Evolutionary conservation across 139 green algal genomes (phyloP).

Genomic region (Chlamydomonas incerta): DNA sequence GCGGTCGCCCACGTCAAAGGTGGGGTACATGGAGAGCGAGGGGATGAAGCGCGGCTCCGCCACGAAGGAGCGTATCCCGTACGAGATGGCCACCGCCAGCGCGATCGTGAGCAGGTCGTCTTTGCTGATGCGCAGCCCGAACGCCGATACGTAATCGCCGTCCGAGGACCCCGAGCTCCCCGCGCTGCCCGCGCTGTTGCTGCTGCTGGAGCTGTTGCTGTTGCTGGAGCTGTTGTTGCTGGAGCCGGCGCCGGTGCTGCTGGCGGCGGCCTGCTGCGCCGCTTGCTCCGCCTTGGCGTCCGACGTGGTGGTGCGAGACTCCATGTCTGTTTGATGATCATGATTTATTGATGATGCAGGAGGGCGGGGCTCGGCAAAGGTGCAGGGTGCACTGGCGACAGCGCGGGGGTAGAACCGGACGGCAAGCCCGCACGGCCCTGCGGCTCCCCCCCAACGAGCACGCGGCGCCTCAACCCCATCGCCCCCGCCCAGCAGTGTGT

Average conservation of each 20-base stretch:
- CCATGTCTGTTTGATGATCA: too few species aligned
- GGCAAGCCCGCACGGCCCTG: too few species aligned
- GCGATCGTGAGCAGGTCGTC: slow-evolving; percentile 92
- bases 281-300: not conserved
- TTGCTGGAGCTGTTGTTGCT: not conserved
- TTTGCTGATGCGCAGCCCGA: slow-evolving; percentile 73
- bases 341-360: too few species aligned
- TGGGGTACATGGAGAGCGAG: slow-evolving; percentile 97
- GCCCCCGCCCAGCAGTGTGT: too few species aligned
- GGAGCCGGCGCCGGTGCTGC: not conserved
- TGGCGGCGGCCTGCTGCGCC: not conserved
- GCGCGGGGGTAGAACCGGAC: too few species aligned
- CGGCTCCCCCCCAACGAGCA: too few species aligned
- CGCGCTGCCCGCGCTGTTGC: not conserved
- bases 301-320: not conserved
- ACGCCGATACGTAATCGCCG: slow-evolving; percentile 21
- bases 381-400: too few species aligned
- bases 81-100: slow-evolving; percentile 88
- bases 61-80: slow-evolving; percentile 90
- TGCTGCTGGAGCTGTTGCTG: not conserved
- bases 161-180: not conserved
- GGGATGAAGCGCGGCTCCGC: slow-evolving; percentile 99
- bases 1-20: slow-evolving; percentile 96
- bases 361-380: too few species aligned
- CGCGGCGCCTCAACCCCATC: too few species aligned